Conservation (phyloP, 1,284 basidiomycete genomes). For the Laetiporus sulphureus region DNA sequence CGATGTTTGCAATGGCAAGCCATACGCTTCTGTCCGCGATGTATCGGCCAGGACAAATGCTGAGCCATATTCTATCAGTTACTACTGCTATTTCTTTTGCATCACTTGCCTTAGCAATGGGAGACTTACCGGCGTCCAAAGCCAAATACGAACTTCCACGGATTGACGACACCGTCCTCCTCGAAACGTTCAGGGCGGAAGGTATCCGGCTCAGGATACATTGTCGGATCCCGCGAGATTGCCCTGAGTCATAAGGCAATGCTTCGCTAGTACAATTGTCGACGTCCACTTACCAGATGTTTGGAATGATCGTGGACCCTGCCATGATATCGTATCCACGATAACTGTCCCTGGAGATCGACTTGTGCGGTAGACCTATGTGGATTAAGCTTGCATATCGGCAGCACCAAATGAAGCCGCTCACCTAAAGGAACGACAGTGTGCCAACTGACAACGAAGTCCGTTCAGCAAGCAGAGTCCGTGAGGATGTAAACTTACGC, state of each 20-base stretch:
- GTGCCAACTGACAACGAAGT: too few species aligned
- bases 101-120: too few species aligned
- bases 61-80: too few species aligned
- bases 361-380: too few species aligned
- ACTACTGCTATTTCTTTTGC: too few species aligned
- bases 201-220: conserved; percentile 15
- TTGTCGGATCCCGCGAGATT: conserved; percentile 14
- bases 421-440: too few species aligned
- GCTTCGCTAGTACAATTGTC: background rate
- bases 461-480: too few species aligned
- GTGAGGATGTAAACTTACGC: too few species aligned
- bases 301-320: conserved; percentile 19
- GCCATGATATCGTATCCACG: conserved; percentile 15
- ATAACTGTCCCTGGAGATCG: conserved; percentile 19
- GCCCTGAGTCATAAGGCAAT: conserved; percentile 5
- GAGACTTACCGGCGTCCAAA: conserved; percentile 19
- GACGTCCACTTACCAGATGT: conserved; percentile 18
- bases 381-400: too few species aligned
- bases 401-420: too few species aligned
- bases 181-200: conserved; percentile 20
- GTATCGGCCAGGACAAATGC: conserved; percentile 2
- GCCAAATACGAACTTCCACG: conserved; percentile 18
- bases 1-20: conserved; percentile 1
- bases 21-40: conserved; percentile 2
- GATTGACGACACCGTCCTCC: conserved; percentile 11